Evolutionary conservation across 352 stramenopile genomes (phyloP), one percentile per base, ranked within the genome.

Genomic region (Thalassiosira mediterranea): DNA sequence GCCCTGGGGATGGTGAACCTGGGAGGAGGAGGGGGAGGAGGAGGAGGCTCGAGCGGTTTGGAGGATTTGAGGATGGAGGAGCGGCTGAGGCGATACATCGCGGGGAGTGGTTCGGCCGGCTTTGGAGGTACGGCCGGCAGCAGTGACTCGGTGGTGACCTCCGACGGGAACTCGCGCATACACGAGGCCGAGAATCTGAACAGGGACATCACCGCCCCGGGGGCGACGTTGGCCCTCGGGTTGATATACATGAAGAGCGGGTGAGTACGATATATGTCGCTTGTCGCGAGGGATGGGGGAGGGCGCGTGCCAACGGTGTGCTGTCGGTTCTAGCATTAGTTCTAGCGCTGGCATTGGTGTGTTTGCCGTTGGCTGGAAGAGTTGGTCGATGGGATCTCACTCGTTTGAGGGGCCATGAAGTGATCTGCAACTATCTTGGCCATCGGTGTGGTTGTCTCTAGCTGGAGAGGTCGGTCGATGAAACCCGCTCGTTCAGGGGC

Each of bases 241-340:
- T 94, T 99, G 38, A 98, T 99, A 88, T 98, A 98, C 78, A 94
- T 98, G 64, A 94, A 96, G 72, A 98, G 90, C 29, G 89, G 92
- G 63, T 97, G 97, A 81, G 90, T 90, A 31, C 5, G 2, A 26
- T 17, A 29, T 23, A 56, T 13, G 56, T 28, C 25, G 11, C 25
- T 72, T 25, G 11, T 32, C 7, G 4, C 21, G 49, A 32, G 49
- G n/a, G n/a, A n/a, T n/a, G n/a, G n/a, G n/a, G n/a, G n/a, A n/a
- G n/a, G n/a, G n/a, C n/a, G n/a, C n/a, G n/a, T n/a, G n/a, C n/a
- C n/a, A n/a, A n/a, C n/a, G n/a, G n/a, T n/a, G n/a, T n/a, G n/a
- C n/a, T n/a, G n/a, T n/a, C n/a, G n/a, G n/a, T n/a, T n/a, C n/a
- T n/a, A n/a, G n/a, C n/a, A n/a, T n/a, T n/a, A n/a, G n/a, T n/a